Base-by-base conservation (phyloP, 805 yeast genomes). In the Cyberlindnera mississippiensis region DNA sequence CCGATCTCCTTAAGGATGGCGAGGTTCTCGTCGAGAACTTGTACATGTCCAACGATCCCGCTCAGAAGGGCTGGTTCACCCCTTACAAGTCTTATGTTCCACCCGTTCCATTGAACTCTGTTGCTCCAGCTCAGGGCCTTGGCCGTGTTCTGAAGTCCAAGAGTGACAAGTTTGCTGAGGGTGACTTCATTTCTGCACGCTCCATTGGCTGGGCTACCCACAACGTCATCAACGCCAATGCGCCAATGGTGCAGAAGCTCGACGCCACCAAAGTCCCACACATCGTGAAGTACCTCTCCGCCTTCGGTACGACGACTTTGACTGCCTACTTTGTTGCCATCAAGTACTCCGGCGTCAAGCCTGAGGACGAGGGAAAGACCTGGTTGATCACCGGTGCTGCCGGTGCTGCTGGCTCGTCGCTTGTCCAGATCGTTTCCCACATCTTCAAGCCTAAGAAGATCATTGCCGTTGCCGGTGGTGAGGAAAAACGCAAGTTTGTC, bases 381-480 rank as follows among this genome's bases (percentile, higher is more conserved):
- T 66, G 76, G 49, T 60, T 79, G 35, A 64, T 81, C 36, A 73
- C 82, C 17, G 86, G 85, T 44, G 87, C 87, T 12, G 73, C 82
- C 7, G 88, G 88, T 46, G 85, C 85, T 14, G 82, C 82, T 13
- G 87, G 87, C 13, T 69, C 77, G 22, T 62, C 71, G 35, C 74
- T 68, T 37, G 73, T 79, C 18, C 85, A 80, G 57, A 56, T 81
- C 11, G 80, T 85, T 32, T 65, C 76, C 45, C 62, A 71, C 33
- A 59, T 75, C 10, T 67, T 72, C 55, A 73, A 74, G 30, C 82
- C 82, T 19, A 61, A 68, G 33, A 73, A 68, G 50, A 80, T 81
- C 20, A 68, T 79, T 55, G 86, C 81, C 32, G 71, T 80, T 48
- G 76, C 85, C 14, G 85, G 86, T 43, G 73, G 80, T 10, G 67